Percentiles rank a stretch among this genome's conserved stretches.
These are phyloP conservation scores for Otatea glauca DNA, from an alignment of 176 grass and related monocot genomes.

Conservation along the genomic window DNA sequence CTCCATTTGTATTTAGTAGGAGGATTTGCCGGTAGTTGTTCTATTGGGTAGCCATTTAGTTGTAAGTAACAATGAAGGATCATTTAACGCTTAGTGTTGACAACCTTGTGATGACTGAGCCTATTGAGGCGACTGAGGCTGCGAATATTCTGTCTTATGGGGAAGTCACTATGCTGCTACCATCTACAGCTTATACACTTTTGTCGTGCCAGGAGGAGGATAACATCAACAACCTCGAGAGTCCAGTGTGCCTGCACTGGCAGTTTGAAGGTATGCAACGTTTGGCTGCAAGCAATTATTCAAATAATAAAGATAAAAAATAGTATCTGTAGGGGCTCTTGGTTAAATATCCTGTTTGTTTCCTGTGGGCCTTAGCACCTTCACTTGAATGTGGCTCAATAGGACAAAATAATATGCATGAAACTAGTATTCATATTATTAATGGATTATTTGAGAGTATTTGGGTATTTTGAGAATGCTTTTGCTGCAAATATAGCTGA, in stretches of 20 bases:
- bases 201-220: slow-evolving; percentile 74
- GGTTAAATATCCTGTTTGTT: too few species aligned
- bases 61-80: slow-evolving; percentile 51
- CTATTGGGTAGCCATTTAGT: neutral
- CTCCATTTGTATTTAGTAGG: slow-evolving; percentile 22
- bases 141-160: slow-evolving; percentile 32
- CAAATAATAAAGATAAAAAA: neutral
- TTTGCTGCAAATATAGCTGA: too few species aligned
- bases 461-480: too few species aligned
- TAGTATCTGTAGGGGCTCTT: too few species aligned
- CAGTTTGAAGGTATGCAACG: slow-evolving; percentile 72
- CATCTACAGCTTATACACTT: slow-evolving; percentile 32
- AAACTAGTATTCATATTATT: too few species aligned
- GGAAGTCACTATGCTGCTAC: slow-evolving; percentile 14
- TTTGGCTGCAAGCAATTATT: slow-evolving; percentile 21
- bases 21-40: slow-evolving; percentile 26
- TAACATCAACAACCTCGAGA: slow-evolving; percentile 71
- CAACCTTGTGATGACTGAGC: slow-evolving; percentile 41
- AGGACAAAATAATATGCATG: too few species aligned
- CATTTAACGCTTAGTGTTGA: slow-evolving; percentile 61
- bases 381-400: too few species aligned
- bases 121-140: slow-evolving; percentile 31
- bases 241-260: slow-evolving; percentile 75
- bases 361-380: neutral
- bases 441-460: too few species aligned